Evolutionary conservation across 108 stramenopile species (phyloP), one percentile per base, ranked within the genome.

Genomic region (Epithemia pelagica): DNA sequence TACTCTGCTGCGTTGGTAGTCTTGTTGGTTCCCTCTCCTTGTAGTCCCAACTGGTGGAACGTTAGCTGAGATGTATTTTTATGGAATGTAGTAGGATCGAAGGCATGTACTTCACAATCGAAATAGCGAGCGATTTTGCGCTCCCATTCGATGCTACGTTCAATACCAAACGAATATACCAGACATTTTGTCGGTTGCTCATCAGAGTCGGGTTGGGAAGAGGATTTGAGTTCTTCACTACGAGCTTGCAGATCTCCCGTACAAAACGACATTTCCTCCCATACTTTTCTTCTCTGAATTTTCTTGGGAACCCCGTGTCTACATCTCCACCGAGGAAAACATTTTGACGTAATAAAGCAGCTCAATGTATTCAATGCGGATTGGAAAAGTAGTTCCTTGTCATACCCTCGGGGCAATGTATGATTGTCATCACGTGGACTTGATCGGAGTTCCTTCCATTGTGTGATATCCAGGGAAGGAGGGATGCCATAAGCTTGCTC

Each of bases 71-170:
- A 33, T 37, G 30, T 33, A 3, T 30, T 30, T 18, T 23, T 10
- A 52, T 64, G 23, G 19, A 37, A 25, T 1, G n/a, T 18, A 33
- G 32, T 33, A 15, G 63, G 63, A 37, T 64, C 63, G 19, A 64
- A 64, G 19, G 32, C 21, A 3, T 64, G 63, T 21, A 64, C 63
- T 64, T 64, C 63, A 46, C 63, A 64, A 64, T 26, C 63, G 30
- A 33, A 20, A 18, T 31, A 46, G 2, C 51, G 31, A 10, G 37
- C 37, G 10, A 46, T 46, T 46, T 46, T n/a, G 10, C 15, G 37
- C 37, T 46, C 37, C 37, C 37, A 46, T 46, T 46, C 37, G 31
- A n/a, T 33, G 25, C 26, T 52, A 7, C 23, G 19, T n/a, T 64
- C 25, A 20, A 33, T 33, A 2, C 63, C 63, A 37, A 64, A n/a